phyloP scores from a whole-genome alignment of 495 filamentous ascomycete genomes.

The Penicillium paradoxum region DNA sequence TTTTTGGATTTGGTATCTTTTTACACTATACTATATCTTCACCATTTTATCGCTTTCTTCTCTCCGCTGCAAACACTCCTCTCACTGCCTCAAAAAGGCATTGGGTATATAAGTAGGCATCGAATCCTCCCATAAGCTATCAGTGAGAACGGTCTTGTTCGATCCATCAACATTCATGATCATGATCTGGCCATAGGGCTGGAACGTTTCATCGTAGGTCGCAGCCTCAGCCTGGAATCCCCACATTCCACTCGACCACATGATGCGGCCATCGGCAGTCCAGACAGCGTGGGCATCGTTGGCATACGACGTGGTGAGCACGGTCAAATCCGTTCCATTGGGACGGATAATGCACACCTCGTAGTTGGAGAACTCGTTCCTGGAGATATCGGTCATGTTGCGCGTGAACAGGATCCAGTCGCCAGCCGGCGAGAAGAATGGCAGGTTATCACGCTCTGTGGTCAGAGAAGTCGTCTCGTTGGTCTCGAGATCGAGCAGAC shows the following conservation, averaged over 20 bases:
- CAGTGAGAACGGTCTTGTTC: conserved; percentile 27
- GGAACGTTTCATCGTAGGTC: conserved; percentile 31
- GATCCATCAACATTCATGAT: conserved; percentile 30
- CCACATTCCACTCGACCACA: conserved; percentile 28
- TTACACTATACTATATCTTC: neutral
- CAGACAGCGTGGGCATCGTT: conserved; percentile 44
- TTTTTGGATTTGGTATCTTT: no score
- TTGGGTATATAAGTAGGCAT: conserved; percentile 29
- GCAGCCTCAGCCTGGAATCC: conserved; percentile 31
- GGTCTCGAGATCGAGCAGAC: conserved; percentile 25
- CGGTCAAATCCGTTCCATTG: conserved; percentile 30
- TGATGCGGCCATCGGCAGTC: conserved; percentile 31
- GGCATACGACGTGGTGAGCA: conserved; percentile 28
- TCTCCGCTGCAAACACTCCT: neutral
- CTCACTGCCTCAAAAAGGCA: neutral
- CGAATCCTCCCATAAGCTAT: conserved; percentile 32
- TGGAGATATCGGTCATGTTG: conserved; percentile 12
- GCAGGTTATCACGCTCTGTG: conserved; percentile 28
- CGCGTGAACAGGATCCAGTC: conserved; percentile 30
- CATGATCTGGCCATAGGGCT: conserved; percentile 33
- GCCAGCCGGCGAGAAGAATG: conserved; percentile 29
- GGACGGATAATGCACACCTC: conserved; percentile 35
- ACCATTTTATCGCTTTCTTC: neutral
- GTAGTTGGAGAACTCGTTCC: conserved; percentile 19
- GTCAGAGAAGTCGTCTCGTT: conserved; percentile 20